phyloP scores from a whole-genome alignment of 441 rosid species.

The Populus tomentosa region DNA sequence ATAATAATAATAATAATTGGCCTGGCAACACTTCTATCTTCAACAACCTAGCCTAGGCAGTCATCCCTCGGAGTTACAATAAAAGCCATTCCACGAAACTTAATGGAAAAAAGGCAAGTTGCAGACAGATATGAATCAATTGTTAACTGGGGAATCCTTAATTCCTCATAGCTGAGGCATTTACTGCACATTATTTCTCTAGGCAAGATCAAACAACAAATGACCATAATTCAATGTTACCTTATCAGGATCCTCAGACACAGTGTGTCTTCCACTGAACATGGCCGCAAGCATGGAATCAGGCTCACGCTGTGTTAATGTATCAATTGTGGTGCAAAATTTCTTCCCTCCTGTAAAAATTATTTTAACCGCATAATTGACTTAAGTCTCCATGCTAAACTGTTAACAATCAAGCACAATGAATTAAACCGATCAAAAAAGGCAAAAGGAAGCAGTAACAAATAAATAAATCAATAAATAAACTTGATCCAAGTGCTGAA shows the following conservation, averaged over 20 bases:
- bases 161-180: not conserved
- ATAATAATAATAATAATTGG: not conserved
- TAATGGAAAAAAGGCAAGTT: not conserved
- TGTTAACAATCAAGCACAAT: not conserved
- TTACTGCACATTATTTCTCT: not conserved
- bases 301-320: constrained; percentile 84
- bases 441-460: not conserved
- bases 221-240: constrained; percentile 19
- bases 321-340: constrained; percentile 73
- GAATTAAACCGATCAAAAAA: not conserved
- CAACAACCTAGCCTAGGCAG: not conserved
- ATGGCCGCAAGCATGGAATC: constrained; percentile 92
- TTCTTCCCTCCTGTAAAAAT: constrained; percentile 66
- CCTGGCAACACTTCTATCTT: not conserved
- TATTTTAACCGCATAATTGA: not conserved
- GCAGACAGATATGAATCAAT: not conserved
- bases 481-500: not conserved
- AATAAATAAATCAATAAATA: no score
- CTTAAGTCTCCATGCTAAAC: not conserved
- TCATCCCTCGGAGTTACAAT: not conserved
- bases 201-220: not conserved
- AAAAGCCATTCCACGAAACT: not conserved
- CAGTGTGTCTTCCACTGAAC: constrained; percentile 85
- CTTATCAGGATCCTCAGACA: constrained; percentile 53
- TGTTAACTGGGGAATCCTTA: not conserved